Evolutionary conservation across 257 asterid species (phyloP).

Genomic region (Schizonepeta tenuifolia): DNA sequence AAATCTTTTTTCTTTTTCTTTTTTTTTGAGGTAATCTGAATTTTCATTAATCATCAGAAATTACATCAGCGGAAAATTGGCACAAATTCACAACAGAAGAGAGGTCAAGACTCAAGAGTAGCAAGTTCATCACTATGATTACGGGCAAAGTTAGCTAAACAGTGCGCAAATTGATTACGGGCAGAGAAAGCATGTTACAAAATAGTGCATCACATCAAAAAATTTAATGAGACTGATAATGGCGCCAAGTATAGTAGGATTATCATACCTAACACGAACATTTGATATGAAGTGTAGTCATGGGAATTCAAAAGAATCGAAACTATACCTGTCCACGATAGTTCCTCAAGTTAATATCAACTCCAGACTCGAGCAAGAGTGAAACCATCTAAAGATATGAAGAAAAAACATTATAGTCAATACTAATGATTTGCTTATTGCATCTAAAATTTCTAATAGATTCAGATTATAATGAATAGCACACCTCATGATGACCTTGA

Average conservation of each 20-base stretch:
- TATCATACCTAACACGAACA: neutral
- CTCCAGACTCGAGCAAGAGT: conserved; percentile 80
- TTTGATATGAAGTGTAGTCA: neutral
- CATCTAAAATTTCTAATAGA: neutral
- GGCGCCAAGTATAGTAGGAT: neutral
- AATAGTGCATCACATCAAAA: neutral
- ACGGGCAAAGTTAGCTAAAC: no score
- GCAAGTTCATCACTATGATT: no score
- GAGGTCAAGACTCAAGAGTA: no score
- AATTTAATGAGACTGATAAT: neutral
- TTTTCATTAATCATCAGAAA: no score
- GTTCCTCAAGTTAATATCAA: conserved; percentile 81
- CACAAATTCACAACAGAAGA: no score
- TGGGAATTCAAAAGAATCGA: conserved; percentile 1
- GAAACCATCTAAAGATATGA: conserved; percentile 57
- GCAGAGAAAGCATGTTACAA: neutral
- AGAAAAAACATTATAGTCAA: conserved; percentile 24
- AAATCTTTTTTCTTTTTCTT: no score
- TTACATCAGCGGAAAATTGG: no score
- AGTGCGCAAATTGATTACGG: no score
- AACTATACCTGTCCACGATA: conserved; percentile 75
- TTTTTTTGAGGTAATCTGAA: no score
- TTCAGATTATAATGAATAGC: conserved; percentile 3
- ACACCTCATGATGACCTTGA: conserved; percentile 91
- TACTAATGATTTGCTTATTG: neutral